phyloP scores from a whole-genome alignment of 108 stramenopile genomes.

The Skeletonema marinoi region DNA sequence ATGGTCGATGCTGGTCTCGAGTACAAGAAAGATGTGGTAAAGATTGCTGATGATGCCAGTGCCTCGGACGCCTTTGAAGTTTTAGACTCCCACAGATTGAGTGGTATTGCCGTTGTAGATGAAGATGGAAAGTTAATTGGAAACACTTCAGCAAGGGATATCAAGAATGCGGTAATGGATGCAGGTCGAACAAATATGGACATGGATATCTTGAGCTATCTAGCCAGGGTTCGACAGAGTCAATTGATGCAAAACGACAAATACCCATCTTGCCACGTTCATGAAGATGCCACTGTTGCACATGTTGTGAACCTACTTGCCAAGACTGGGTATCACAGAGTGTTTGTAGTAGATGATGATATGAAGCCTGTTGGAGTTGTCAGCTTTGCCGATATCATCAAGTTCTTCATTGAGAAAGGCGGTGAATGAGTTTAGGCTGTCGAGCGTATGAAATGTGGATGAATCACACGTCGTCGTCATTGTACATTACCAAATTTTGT shows the following conservation, averaged over 20 bases:
- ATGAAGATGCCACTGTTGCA: constrained; percentile 56
- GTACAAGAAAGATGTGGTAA: constrained; percentile 46
- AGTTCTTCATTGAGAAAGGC: constrained; percentile 19
- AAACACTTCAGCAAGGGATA: constrained; percentile 55
- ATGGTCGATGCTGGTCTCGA: constrained; percentile 43
- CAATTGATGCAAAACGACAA: constrained; percentile 39
- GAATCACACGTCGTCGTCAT: neutral
- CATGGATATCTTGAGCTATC: constrained; percentile 50
- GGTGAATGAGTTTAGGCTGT: neutral
- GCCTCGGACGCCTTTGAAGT: constrained; percentile 53
- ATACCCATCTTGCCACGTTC: constrained; percentile 51
- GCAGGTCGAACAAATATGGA: constrained; percentile 47
- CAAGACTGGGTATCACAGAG: constrained; percentile 48
- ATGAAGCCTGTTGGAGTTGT: constrained; percentile 55
- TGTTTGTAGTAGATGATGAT: constrained; percentile 58
- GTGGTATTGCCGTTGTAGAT: constrained; percentile 60
- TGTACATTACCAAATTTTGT: neutral
- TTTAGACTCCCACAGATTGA: constrained; percentile 47
- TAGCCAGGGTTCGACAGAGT: constrained; percentile 51
- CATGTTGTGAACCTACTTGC: constrained; percentile 54
- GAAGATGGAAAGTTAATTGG: constrained; percentile 56
- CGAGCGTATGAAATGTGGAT: neutral
- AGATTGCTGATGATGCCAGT: constrained; percentile 34
- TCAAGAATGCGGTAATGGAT: constrained; percentile 53
- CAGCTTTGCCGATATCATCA: constrained; percentile 51